Conservation (phyloP, 768 basidiomycete genomes). For the Cystobasidium ongulense region DNA sequence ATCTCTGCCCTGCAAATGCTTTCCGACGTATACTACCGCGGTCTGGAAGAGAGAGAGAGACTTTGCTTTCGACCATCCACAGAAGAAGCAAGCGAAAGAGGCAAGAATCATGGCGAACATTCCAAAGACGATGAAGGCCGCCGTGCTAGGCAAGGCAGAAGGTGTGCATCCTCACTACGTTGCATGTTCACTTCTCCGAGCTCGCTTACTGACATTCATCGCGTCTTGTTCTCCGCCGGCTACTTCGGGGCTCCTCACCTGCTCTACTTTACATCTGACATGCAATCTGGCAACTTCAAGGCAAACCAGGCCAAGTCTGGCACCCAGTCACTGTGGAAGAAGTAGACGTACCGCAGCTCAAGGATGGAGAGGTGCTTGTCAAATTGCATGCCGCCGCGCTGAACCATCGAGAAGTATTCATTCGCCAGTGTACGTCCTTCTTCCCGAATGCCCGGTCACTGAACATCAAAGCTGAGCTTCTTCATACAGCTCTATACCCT, state of each 20-base stretch:
- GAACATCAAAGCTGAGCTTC: slow-evolving; percentile 48
- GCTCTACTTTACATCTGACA: not conserved
- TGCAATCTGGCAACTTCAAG: not conserved
- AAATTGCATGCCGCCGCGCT: slow-evolving; percentile 55
- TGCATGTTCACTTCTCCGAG: slow-evolving; percentile 1
- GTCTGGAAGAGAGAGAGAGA: not conserved
- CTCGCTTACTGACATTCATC: slow-evolving; percentile 23
- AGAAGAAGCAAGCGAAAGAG: not conserved
- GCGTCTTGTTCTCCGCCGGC: not conserved
- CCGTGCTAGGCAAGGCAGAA: slow-evolving; percentile 52
- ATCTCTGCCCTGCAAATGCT: too few relatives aligned
- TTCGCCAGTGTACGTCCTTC: slow-evolving; percentile 43
- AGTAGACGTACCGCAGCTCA: slow-evolving; percentile 52
- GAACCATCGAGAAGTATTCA: slow-evolving; percentile 61
- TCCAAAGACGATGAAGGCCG: slow-evolving; percentile 51
- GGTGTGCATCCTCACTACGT: slow-evolving; percentile 45
- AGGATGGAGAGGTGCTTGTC: slow-evolving; percentile 52
- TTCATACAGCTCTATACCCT: slow-evolving; percentile 40
- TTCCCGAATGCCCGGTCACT: not conserved
- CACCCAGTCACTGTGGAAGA: slow-evolving; percentile 57
- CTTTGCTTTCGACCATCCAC: not conserved
- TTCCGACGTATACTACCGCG: too few relatives aligned
- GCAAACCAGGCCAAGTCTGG: slow-evolving; percentile 44
- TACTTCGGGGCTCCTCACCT: not conserved
- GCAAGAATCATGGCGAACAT: slow-evolving; percentile 3